Conservation (phyloP, 805 yeast species). For the Dipodascus geniculatus region DNA sequence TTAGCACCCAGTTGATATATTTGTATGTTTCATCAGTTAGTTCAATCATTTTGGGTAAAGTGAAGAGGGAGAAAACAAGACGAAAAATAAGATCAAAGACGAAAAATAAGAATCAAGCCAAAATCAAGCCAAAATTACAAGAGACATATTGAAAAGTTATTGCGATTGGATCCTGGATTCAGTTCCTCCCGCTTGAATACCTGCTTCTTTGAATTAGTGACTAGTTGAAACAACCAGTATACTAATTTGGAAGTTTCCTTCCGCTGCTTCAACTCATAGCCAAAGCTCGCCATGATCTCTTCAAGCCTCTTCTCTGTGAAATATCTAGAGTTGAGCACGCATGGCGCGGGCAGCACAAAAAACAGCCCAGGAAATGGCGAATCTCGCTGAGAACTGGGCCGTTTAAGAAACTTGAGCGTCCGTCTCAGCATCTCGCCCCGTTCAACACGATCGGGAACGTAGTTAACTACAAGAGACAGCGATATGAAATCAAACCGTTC, state of each 20-base stretch:
- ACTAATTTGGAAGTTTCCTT: slow-evolving; percentile 61
- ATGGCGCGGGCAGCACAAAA: slow-evolving; percentile 80
- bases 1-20: neutral
- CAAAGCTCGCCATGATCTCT: slow-evolving; percentile 44
- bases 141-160: slow-evolving; percentile 53
- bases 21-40: neutral
- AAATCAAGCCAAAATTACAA: slow-evolving; percentile 7
- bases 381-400: slow-evolving; percentile 3
- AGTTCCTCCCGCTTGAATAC: slow-evolving; percentile 36
- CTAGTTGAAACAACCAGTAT: slow-evolving; percentile 48
- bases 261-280: slow-evolving; percentile 37
- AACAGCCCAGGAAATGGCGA: slow-evolving; percentile 37
- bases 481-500: slow-evolving; percentile 53
- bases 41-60: neutral
- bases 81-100: neutral
- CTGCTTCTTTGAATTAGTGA: slow-evolving; percentile 7
- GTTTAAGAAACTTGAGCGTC: slow-evolving; percentile 42
- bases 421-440: slow-evolving; percentile 71
- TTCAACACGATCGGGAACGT: slow-evolving; percentile 58
- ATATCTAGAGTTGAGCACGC: slow-evolving; percentile 74
- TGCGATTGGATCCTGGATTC: slow-evolving; percentile 45
- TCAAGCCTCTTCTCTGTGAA: slow-evolving; percentile 35
- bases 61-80: neutral
- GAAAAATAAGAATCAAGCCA: neutral
- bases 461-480: slow-evolving; percentile 79